Evolutionary conservation across 192 early-diverging fungal genomes (phyloP).

Genomic region (Rhizoclosmatium globosum): DNA sequence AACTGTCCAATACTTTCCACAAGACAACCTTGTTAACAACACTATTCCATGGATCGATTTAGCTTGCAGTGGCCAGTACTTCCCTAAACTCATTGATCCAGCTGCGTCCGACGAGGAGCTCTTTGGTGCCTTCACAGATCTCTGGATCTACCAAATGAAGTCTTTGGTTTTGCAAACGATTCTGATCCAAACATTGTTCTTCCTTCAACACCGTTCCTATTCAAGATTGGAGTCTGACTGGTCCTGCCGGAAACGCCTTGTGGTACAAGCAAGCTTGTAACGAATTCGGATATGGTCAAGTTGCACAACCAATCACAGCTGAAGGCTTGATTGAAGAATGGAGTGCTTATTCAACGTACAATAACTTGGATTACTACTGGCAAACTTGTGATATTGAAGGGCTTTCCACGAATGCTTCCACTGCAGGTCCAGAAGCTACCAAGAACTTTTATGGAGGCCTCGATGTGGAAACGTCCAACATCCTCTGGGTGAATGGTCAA

Average conservation of each 20-base stretch:
- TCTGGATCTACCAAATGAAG: not conserved
- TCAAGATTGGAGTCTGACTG: not conserved
- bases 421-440: not conserved
- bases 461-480: not conserved
- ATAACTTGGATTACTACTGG: not conserved
- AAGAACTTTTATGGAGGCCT: not conserved
- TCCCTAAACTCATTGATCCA: not conserved
- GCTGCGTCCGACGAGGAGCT: not conserved
- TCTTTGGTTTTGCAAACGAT: not conserved
- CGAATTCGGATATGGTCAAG: conserved; percentile 25
- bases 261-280: conserved; percentile 27
- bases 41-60: not conserved
- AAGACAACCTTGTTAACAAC: not conserved
- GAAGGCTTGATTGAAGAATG: conserved; percentile 14
- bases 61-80: not conserved
- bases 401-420: not conserved
- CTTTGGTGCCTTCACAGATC: not conserved
- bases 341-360: conserved; percentile 26
- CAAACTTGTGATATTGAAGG: not conserved
- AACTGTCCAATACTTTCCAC: conserved; percentile 25
- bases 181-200: not conserved
- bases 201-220: not conserved
- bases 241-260: not conserved
- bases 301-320: conserved; percentile 1
- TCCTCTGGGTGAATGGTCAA: conserved; percentile 29